Conservation (phyloP, 2,329 filamentous ascomycete species). For the Mycosphaerella sp. region DNA sequence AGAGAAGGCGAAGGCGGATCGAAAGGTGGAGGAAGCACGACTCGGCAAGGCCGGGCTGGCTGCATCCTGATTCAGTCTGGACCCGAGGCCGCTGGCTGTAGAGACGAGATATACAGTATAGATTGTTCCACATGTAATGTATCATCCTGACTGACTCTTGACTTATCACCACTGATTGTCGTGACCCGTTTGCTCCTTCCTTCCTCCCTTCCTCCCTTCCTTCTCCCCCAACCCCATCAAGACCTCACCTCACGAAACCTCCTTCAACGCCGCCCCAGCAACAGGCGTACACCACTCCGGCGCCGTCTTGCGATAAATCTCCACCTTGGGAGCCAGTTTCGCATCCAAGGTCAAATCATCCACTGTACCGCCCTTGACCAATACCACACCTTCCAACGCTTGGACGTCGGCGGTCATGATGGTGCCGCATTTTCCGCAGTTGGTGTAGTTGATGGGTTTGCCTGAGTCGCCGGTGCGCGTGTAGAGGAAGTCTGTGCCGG, state of each 20-base stretch:
- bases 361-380: slow-evolving; percentile 32
- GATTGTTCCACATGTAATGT: neutral
- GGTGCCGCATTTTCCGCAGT: slow-evolving; percentile 28
- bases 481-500: slow-evolving; percentile 24
- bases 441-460: slow-evolving; percentile 29
- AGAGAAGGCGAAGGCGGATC: slow-evolving; percentile 37
- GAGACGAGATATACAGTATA: neutral
- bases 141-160: no score
- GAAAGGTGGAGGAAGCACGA: slow-evolving; percentile 33
- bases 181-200: no score
- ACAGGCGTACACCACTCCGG: slow-evolving; percentile 27
- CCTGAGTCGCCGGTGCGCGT: slow-evolving; percentile 29
- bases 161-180: no score
- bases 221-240: neutral
- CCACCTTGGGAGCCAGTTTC: slow-evolving; percentile 21
- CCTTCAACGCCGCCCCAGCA: slow-evolving; percentile 25
- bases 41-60: neutral
- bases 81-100: neutral
- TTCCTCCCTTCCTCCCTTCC: neutral
- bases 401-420: slow-evolving; percentile 27
- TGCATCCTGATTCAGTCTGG: neutral
- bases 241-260: slow-evolving; percentile 9
- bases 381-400: slow-evolving; percentile 23
- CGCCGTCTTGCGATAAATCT: slow-evolving; percentile 31
- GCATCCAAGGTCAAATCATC: slow-evolving; percentile 26